Evolutionary conservation across 1,284 basidiomycete species (phyloP).

Genomic region (Ganoderma sinense): DNA sequence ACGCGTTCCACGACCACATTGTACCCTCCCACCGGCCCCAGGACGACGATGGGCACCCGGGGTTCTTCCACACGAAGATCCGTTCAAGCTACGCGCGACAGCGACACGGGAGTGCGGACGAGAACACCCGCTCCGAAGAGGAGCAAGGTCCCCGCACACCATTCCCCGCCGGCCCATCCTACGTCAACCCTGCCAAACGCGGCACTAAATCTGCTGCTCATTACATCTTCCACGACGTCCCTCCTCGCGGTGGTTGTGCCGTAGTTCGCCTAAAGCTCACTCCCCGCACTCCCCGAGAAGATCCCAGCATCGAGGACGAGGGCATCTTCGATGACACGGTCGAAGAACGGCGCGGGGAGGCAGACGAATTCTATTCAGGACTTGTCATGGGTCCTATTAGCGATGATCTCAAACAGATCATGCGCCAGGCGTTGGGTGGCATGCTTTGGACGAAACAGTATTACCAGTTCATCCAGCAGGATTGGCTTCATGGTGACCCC

Average conservation of each 20-base stretch:
- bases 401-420: conserved; percentile 94
- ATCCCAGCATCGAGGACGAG: conserved; percentile 88
- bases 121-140: conserved; percentile 38
- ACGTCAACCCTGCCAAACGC: conserved; percentile 87
- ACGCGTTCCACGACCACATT: conserved; percentile 99
- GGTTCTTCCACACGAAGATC: conserved; percentile 54
- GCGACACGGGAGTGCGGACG: conserved; percentile 36
- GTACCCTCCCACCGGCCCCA: conserved; percentile 84
- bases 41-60: conserved; percentile 37
- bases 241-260: conserved; percentile 91
- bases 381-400: conserved; percentile 85
- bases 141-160: conserved; percentile 63
- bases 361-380: conserved; percentile 93
- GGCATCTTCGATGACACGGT: conserved; percentile 88
- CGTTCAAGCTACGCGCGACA: conserved; percentile 52
- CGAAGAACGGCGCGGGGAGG: conserved; percentile 90
- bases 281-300: conserved; percentile 75
- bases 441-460: conserved; percentile 99
- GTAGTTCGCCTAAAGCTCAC: conserved; percentile 96
- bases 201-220: conserved; percentile 96
- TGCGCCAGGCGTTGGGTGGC: conserved; percentile 97
- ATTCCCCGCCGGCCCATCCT: conserved; percentile 58
- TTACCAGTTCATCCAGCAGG: conserved; percentile 95
- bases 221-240: conserved; percentile 89
- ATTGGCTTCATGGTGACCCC: conserved; percentile 96